Evolutionary conservation across 2,329 filamentous ascomycete species (phyloP).

Genomic region (Endoconidiophora laricicola): DNA sequence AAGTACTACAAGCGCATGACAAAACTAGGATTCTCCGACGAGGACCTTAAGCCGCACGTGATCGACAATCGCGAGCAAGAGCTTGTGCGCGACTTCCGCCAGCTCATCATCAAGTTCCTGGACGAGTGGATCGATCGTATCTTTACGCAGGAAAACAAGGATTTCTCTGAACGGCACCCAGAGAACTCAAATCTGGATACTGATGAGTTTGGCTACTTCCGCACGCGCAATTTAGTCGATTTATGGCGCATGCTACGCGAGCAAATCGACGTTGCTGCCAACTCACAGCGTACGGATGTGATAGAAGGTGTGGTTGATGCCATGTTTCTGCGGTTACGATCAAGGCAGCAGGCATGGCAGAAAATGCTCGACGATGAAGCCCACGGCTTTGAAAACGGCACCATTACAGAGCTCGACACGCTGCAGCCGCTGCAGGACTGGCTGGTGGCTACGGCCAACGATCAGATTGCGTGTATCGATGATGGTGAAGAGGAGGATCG

Average conservation of each 20-base stretch:
- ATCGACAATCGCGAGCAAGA: conserved; percentile 83
- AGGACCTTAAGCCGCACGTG: conserved; percentile 69
- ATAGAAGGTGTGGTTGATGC: conserved; percentile 90
- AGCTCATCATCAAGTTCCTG: conserved; percentile 86
- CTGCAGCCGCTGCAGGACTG: conserved; percentile 82
- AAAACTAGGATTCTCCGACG: conserved; percentile 64
- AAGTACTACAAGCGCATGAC: conserved; percentile 95
- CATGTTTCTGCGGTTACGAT: conserved; percentile 78
- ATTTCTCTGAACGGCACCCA: conserved; percentile 61
- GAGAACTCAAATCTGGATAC: conserved; percentile 63
- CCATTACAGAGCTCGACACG: conserved; percentile 38
- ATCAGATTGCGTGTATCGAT: conserved; percentile 96
- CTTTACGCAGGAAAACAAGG: conserved; percentile 61
- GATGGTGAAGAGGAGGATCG: conserved; percentile 64
- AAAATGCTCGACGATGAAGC: conserved; percentile 76
- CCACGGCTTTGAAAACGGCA: conserved; percentile 46
- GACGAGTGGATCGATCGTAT: conserved; percentile 98
- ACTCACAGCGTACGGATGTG: conserved; percentile 75
- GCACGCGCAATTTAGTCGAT: conserved; percentile 79
- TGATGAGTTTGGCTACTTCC: conserved; percentile 79
- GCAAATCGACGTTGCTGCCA: conserved; percentile 70
- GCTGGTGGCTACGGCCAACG: conserved; percentile 92
- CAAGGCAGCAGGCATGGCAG: conserved; percentile 74
- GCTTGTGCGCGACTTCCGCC: conserved; percentile 81
- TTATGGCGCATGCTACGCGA: conserved; percentile 97